Evolutionary conservation across 169 alveolate genomes (phyloP).

Genomic region (Cryptosporidium viatorum): DNA sequence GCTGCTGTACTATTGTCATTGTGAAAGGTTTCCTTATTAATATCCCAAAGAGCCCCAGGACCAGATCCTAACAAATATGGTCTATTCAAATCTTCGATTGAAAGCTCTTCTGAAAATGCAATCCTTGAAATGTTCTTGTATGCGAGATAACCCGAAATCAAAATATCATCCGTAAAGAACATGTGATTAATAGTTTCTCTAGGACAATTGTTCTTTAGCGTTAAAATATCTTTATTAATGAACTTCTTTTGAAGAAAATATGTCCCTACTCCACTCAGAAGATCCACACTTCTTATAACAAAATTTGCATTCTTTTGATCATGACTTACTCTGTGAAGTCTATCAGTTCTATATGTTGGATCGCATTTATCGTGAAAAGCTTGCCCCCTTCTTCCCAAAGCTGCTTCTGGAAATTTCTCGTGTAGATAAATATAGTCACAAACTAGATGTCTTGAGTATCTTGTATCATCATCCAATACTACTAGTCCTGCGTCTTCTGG

Average conservation of each 20-base stretch:
- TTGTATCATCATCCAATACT: slow-evolving; percentile 73
- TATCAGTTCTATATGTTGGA: slow-evolving; percentile 73
- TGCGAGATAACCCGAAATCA: slow-evolving; percentile 74
- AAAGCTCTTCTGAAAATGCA: slow-evolving; percentile 45
- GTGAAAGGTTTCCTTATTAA: slow-evolving; percentile 48
- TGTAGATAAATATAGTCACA: slow-evolving; percentile 71
- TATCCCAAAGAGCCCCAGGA: slow-evolving; percentile 75
- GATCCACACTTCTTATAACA: slow-evolving; percentile 54
- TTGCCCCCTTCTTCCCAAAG: slow-evolving; percentile 75
- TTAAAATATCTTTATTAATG: slow-evolving; percentile 34
- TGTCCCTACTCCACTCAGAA: slow-evolving; percentile 75
- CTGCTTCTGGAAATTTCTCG: slow-evolving; percentile 71
- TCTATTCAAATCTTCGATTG: slow-evolving; percentile 13
- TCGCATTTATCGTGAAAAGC: slow-evolving; percentile 73
- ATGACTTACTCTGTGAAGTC: slow-evolving; percentile 60
- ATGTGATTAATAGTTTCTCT: slow-evolving; percentile 51
- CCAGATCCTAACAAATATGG: slow-evolving; percentile 75
- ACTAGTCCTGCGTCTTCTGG: slow-evolving; percentile 68
- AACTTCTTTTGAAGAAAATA: slow-evolving; percentile 65
- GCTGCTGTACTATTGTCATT: slow-evolving; percentile 72
- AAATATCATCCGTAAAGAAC: slow-evolving; percentile 69
- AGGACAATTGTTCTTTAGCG: slow-evolving; percentile 67
- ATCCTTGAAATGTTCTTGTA: slow-evolving; percentile 69
- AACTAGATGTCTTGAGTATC: slow-evolving; percentile 65
- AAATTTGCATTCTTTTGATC: slow-evolving; percentile 71